Evolutionary conservation across 2,329 filamentous ascomycete genomes (phyloP), one percentile per base, ranked within the genome.

Genomic region (Trichoderma sp.): DNA sequence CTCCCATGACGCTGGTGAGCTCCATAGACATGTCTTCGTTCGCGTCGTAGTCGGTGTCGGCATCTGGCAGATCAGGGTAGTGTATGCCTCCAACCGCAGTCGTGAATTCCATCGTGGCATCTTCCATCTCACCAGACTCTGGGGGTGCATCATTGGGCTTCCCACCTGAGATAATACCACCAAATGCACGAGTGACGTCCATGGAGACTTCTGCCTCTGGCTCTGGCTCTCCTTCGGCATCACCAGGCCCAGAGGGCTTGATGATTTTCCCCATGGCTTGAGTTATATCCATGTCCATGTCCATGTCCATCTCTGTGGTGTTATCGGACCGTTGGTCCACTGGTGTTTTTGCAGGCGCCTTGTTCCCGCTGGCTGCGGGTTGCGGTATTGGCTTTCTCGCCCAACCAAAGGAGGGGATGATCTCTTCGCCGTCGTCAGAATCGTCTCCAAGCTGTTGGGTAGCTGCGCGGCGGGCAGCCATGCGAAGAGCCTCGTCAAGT

Each of bases 101-200:
- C 0, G 93, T 96, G 60, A 96, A 86, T 60, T 96, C 93, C 93
- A 97, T 96, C 2, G 76, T 77, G 19, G 71, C 76, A 54, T 79
- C 86, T 50, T 82, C 80, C 21, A 74, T 68, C 66, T 72, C 71
- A 21, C 44, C 68, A 69, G 62, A 71, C 61, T 21, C 69, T n/a
- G 39, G 50, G 4, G 43, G 21, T n/a, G 41, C 50, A 15, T 57
- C 19, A 69, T 39, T 51, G 48, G 15, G 55, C 60, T 56, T 70
- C 7, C 60, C 67, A 44, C 79, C 81, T 5, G 83, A 79, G 21
- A 97, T 77, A 62, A 98, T 97, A 3, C 89, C 86, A 9, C 94
- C 94, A 61, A 96, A 82, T 9, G 87, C 91, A 63, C 86, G 87
- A 2, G 94, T 97, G 7, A 97, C 91, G 71, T 98, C 94, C 94